Base-by-base conservation (phyloP, 2,329 filamentous ascomycete species). In the Fusarium circinatum region DNA sequence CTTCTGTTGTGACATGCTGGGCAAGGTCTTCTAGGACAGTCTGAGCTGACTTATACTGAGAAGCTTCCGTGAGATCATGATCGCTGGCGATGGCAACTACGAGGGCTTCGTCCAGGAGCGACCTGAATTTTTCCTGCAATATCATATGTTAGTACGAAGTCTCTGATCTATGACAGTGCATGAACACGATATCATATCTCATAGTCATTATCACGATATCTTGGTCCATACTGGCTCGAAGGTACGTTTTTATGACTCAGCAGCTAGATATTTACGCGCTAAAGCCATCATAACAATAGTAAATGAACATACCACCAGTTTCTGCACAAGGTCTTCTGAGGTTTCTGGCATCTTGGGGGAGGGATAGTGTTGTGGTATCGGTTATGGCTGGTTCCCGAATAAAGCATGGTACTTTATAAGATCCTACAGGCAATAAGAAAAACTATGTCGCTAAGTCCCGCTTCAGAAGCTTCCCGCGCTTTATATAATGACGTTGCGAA, bases 21-120 rank as follows among this genome's bases (percentile, higher is more conserved):
- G 92, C 92, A 20, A 98, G 83, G 3, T 83, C 81, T n/a, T 92
- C 86, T 3, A 98, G 85, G 1, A 88, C 86, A n/a, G 84, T 79
- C 36, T 88, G 87, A 6, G 91, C 90, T 15, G 85, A 83, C 6
- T 86, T 78, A 38, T 91, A 84, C 47, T 91, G 84, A 2, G 83
- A 80, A 1, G 86, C 76, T 28, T 89, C 81, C 6, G 82, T 79
- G 24, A 95, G 84, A 75, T 95, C 89, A 81, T 90, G 94, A 78
- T 98, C 96, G 59, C 85, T 89, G 10, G 90, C 85, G 56, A 98
- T 93, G 8, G 94, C 92, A 61, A 92, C 88, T 66, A 98, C 89
- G 18, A 96, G 87, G 0, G 94, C 89, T 73, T 94, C 89, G 75
- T 98, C 95, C 45, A 98, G 82, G 24, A 92, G 88, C 30, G 92